Conservation (phyloP, 345 rosid species). For the Erodium maritimum region DNA sequence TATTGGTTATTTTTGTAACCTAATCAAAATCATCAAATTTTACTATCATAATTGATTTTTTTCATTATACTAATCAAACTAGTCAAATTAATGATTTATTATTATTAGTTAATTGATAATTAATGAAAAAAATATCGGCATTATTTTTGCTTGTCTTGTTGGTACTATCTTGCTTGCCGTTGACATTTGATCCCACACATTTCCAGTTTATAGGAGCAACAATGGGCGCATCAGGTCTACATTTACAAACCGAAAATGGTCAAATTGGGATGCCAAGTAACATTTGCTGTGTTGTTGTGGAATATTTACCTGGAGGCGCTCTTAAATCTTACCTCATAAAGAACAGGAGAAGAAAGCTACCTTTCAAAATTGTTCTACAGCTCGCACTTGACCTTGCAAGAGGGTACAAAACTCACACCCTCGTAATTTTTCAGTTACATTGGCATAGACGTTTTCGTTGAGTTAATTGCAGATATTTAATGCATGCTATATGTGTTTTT, state of each 20-base stretch:
- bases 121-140: too few species aligned
- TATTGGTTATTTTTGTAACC: too few species aligned
- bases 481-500: too few species aligned
- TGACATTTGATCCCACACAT: conserved; percentile 5
- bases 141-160: background rate
- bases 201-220: conserved; percentile 91
- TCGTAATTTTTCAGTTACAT: background rate
- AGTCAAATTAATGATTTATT: too few species aligned
- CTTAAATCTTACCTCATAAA: conserved; percentile 79
- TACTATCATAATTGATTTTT: too few species aligned
- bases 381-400: conserved; percentile 94
- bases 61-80: too few species aligned
- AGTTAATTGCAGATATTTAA: too few species aligned
- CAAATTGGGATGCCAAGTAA: conserved; percentile 75
- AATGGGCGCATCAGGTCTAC: conserved; percentile 80
- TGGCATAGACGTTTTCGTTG: background rate
- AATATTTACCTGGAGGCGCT: conserved; percentile 91
- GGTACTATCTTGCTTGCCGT: background rate
- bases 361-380: conserved; percentile 87
- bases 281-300: conserved; percentile 92
- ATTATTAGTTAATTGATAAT: too few species aligned
- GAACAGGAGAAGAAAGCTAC: conserved; percentile 78
- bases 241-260: conserved; percentile 73
- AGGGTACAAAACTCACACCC: conserved; percentile 38
- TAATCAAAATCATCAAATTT: too few species aligned